phyloP scores from a whole-genome alignment of 1,284 basidiomycete genomes.

The Boletus holoroseus region DNA sequence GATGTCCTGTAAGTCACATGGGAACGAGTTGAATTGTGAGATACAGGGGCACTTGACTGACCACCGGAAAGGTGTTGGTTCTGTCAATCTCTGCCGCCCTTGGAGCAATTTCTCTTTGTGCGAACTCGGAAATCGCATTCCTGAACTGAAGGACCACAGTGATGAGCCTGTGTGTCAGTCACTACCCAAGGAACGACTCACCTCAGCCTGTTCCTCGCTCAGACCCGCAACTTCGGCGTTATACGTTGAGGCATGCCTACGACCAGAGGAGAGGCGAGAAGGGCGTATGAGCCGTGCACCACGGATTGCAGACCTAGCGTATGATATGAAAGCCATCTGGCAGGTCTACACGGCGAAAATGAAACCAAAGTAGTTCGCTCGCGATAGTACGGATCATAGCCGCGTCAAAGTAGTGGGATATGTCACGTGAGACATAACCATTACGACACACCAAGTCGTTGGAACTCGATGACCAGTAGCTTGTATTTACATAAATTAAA shows the following conservation, averaged over 20 bases:
- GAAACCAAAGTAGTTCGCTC: not conserved
- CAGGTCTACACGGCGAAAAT: not conserved
- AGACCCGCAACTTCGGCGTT: constrained; percentile 77
- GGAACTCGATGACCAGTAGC: too few species aligned
- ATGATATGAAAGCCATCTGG: constrained; percentile 18
- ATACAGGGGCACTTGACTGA: constrained; percentile 36
- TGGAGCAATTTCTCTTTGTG: constrained; percentile 65
- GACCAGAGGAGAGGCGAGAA: not conserved
- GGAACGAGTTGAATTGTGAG: not conserved
- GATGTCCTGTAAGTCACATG: constrained; percentile 53
- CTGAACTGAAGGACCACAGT: constrained; percentile 54
- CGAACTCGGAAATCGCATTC: constrained; percentile 71
- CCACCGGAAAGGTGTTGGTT: constrained; percentile 72
- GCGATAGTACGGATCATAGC: constrained; percentile 20
- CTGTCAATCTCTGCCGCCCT: constrained; percentile 80
- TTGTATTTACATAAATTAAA: not conserved
- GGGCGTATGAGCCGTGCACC: not conserved
- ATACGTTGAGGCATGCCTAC: constrained; percentile 50
- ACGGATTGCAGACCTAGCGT: constrained; percentile 9
- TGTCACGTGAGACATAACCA: constrained; percentile 17
- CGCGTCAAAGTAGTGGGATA: not conserved
- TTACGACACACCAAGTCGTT: too few species aligned
- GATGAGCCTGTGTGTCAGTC: constrained; percentile 1
- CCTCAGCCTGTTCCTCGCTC: constrained; percentile 79
- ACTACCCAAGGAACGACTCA: constrained; percentile 32